phyloP scores from a whole-genome alignment of 2,329 filamentous ascomycete species.

The Aspergillus udagawae region DNA sequence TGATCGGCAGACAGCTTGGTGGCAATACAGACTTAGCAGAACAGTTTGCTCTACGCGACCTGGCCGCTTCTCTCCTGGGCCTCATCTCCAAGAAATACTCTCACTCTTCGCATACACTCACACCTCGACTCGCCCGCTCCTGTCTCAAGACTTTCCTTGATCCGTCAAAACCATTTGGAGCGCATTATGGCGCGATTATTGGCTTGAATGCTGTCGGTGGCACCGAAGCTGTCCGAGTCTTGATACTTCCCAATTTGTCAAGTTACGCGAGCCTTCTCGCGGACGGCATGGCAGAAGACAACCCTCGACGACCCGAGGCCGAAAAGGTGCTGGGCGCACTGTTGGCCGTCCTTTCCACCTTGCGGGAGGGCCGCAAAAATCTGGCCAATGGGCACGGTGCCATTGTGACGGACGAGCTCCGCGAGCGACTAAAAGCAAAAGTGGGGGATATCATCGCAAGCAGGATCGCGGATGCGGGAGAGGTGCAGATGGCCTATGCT shows the following conservation, averaged over 20 bases:
- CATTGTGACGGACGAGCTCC: slow-evolving; percentile 35
- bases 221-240: slow-evolving; percentile 57
- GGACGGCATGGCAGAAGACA: slow-evolving; percentile 49
- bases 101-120: slow-evolving; percentile 73
- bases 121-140: slow-evolving; percentile 84
- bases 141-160: slow-evolving; percentile 91
- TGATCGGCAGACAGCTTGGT: slow-evolving; percentile 79
- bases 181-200: slow-evolving; percentile 83
- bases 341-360: slow-evolving; percentile 50
- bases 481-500: slow-evolving; percentile 37
- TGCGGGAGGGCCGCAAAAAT: slow-evolving; percentile 46
- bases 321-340: slow-evolving; percentile 58
- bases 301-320: slow-evolving; percentile 54
- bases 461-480: slow-evolving; percentile 39
- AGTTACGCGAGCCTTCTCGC: slow-evolving; percentile 60
- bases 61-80: slow-evolving; percentile 76
- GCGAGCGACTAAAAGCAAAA: slow-evolving; percentile 34
- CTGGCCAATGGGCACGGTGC: slow-evolving; percentile 39
- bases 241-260: slow-evolving; percentile 64
- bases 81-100: slow-evolving; percentile 78
- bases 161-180: slow-evolving; percentile 72
- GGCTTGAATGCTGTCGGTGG: slow-evolving; percentile 77
- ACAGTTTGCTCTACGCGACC: slow-evolving; percentile 77
- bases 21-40: slow-evolving; percentile 47
- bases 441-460: slow-evolving; percentile 41